Evolutionary conservation across 257 asterid species (phyloP), one percentile per base, ranked within the genome.

Genomic region (Solanum stenotomum): DNA sequence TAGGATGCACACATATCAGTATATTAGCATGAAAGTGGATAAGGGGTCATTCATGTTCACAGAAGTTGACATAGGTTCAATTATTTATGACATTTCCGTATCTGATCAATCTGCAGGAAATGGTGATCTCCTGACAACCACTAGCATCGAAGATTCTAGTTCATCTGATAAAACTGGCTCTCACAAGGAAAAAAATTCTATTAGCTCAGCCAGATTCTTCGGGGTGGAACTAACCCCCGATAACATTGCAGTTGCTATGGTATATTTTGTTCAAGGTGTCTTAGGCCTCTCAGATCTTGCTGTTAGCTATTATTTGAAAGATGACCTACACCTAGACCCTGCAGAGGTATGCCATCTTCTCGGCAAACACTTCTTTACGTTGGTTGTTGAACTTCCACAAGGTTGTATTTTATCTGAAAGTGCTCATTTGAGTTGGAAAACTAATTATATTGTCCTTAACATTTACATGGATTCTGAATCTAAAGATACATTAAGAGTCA

Each of bases 211-310:
- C 83, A 90, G 88, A 75, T 92, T 90, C 92, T 95, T 94, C n/a
- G 99, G 98, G 71, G 99, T 96, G 89, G 96, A 96, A 87, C 92
- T 97, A 87, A 93, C 97, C 65, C 98, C 98, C 31, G 99, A 96
- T 91, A 96, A 70, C 85, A 89, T 97, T 90, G 99, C 99, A 9
- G 98, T 97, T 89, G 99, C 99, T 40, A 95, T 95, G 99, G 99
- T 97, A 88, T 97, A 97, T 91, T 95, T 97, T 86, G 99, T 97
- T 83, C 99, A 97, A 93, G 99, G 99, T 75, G 98, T 96, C 86
- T 89, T 97, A 90, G 98, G 98, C 87, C 98, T 96, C 52, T 90
- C 99, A 34, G 92, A 98, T 89, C 95, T 97, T 88, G 99, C 99
- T 87, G 98, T 96, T 88, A 96, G 90, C 93, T 97, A 93, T 91